A percentile compares a stretch with the other conserved stretches of the same genome.
phyloP scores from a whole-genome alignment of 1,284 basidiomycete species.

The Apiotrichum akiyoshidainum region DNA sequence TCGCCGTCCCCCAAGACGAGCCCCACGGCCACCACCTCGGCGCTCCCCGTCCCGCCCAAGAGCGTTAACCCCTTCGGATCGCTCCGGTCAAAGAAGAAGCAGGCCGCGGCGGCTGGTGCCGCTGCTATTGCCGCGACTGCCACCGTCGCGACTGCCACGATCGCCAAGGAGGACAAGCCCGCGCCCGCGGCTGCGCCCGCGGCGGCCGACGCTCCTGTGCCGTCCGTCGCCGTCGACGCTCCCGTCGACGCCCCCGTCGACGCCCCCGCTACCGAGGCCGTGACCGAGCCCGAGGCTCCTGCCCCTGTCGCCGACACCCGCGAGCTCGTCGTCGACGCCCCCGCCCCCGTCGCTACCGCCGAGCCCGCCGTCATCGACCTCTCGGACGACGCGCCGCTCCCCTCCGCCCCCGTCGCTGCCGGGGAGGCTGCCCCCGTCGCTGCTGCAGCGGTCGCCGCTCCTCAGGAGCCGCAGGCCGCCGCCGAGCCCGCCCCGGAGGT shows the following conservation, averaged over 20 bases:
- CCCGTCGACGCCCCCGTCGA: background rate
- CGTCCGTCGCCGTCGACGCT: background rate
- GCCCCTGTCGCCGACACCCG: too few relatives aligned
- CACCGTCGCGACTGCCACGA: background rate
- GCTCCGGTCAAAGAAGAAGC: slow-evolving; percentile 4
- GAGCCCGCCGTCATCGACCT: too few relatives aligned
- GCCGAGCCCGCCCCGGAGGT: too few relatives aligned
- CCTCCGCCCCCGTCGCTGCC: too few relatives aligned
- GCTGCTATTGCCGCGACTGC: slow-evolving; percentile 1
- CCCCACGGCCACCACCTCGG: background rate
- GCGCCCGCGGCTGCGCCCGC: background rate
- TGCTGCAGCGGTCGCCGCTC: too few relatives aligned
- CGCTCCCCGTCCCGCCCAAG: background rate
- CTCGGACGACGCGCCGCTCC: too few relatives aligned
- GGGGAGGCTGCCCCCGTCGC: background rate
- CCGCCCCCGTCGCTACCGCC: too few relatives aligned
- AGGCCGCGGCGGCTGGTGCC: slow-evolving; percentile 1
- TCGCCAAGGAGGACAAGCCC: background rate
- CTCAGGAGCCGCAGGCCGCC: too few relatives aligned
- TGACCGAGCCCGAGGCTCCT: background rate
- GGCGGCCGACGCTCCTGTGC: background rate
- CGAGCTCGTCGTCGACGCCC: too few relatives aligned
- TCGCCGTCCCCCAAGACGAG: background rate
- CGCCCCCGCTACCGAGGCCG: background rate
- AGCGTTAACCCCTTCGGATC: slow-evolving; percentile 4